These are phyloP conservation scores for Fusarium compactum DNA, from an alignment of 2,329 filamentous ascomycete species.

Conservation along the genomic window DNA sequence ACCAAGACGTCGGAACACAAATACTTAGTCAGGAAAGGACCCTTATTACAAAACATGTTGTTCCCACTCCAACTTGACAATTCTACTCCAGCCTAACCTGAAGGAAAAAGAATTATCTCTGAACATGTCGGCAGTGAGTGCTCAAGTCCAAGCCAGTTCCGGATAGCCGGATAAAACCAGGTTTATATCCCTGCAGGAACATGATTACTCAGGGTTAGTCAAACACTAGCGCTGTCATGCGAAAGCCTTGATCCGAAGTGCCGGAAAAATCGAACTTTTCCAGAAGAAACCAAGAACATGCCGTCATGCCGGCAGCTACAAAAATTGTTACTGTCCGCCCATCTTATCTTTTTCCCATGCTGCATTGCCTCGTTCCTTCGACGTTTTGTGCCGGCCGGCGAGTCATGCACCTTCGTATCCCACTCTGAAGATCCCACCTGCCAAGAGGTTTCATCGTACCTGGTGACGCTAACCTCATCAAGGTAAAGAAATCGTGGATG, in stretches of 20 bases:
- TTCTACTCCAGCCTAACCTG: not conserved
- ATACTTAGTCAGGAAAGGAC: not conserved
- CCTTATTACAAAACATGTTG: not conserved
- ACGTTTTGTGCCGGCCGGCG: not conserved
- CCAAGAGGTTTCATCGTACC: not conserved
- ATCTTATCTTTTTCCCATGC: not conserved
- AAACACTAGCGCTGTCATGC: not conserved
- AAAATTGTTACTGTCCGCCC: not conserved
- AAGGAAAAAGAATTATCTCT: not conserved
- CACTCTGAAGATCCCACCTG: not conserved
- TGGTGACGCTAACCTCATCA: not conserved
- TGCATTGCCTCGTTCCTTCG: not conserved
- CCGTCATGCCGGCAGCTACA: not conserved
- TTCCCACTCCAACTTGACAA: not conserved
- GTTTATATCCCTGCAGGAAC: not conserved
- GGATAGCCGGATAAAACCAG: not conserved
- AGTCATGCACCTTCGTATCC: not conserved
- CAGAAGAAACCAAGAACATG: not conserved
- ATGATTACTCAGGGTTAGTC: slow-evolving; percentile 2
- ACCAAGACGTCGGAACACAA: not conserved
- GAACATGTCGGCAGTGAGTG: not conserved
- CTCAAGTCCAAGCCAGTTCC: not conserved
- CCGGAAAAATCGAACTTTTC: not conserved
- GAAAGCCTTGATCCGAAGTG: not conserved
- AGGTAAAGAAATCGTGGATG: not conserved